These are phyloP conservation scores for Arabidopsis suecica DNA, from an alignment of 345 rosid genomes.

Conservation along the genomic window DNA sequence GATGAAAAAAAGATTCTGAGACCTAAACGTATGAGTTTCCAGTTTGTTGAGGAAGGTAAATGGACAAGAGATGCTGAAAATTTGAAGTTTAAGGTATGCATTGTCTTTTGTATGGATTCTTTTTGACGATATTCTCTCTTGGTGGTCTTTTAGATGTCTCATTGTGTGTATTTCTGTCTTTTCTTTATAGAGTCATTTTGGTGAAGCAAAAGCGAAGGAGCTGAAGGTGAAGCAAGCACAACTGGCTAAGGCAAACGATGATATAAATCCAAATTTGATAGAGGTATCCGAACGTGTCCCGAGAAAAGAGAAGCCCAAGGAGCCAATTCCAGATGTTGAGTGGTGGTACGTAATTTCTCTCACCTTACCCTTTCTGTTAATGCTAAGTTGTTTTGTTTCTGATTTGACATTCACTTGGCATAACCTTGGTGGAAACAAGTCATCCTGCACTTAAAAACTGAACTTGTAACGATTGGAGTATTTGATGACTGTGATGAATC, in stretches of 20 bases:
- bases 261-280: constrained; percentile 92
- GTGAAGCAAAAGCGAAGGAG: constrained; percentile 94
- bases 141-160: constrained; percentile 30
- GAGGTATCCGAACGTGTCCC: constrained; percentile 83
- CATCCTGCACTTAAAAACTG: constrained; percentile 11
- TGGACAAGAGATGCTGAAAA: constrained; percentile 95
- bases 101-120: neutral
- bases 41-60: constrained; percentile 98
- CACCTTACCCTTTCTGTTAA: constrained; percentile 19
- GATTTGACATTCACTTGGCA: constrained; percentile 10
- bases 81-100: constrained; percentile 71
- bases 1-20: constrained; percentile 81
- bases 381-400: constrained; percentile 17
- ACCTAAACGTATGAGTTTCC: constrained; percentile 87
- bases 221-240: constrained; percentile 90
- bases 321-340: constrained; percentile 81
- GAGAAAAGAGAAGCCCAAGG: constrained; percentile 82
- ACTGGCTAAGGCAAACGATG: constrained; percentile 86
- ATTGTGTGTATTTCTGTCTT: constrained; percentile 22
- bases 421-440: constrained; percentile 21
- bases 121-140: constrained; percentile 10
- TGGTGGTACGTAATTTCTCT: constrained; percentile 80
- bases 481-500: constrained; percentile 1
- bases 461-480: neutral
- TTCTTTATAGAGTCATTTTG: constrained; percentile 76